Evolutionary conservation across 2,329 filamentous ascomycete species (phyloP).

Genomic region (Colletotrichum gloeosporioides): DNA sequence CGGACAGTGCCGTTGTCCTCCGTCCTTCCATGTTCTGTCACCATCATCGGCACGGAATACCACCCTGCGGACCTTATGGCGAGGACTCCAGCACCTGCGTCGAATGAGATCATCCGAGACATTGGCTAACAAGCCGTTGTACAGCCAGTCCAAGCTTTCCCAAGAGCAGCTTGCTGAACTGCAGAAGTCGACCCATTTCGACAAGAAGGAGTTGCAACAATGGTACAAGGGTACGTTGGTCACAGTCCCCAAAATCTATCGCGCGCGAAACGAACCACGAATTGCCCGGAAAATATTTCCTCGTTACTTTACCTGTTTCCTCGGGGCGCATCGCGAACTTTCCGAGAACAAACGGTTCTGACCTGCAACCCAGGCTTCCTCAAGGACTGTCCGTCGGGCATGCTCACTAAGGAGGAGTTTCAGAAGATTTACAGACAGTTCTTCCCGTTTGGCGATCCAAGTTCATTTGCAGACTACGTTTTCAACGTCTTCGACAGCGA

Average conservation of each 20-base stretch:
- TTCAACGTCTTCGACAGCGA: constrained; percentile 99
- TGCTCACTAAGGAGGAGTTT: constrained; percentile 97
- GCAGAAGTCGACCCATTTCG: constrained; percentile 96
- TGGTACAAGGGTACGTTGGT: constrained; percentile 91
- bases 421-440: constrained; percentile 99
- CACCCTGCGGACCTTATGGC: background rate
- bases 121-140: background rate
- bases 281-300: background rate
- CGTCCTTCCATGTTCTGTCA: background rate
- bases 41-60: background rate
- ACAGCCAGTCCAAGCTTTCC: constrained; percentile 97
- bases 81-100: background rate
- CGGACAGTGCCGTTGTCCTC: background rate
- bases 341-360: background rate
- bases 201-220: constrained; percentile 99
- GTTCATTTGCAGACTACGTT: constrained; percentile 97
- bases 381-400: constrained; percentile 96
- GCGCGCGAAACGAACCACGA: background rate
- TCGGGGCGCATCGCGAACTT: background rate
- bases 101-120: background rate
- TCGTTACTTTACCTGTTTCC: background rate
- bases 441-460: constrained; percentile 98
- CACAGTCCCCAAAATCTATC: background rate
- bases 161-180: constrained; percentile 95
- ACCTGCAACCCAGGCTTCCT: constrained; percentile 75